These are phyloP conservation scores for Lodderomyces margitis DNA, from an alignment of 1,139 yeast species.

Conservation along the genomic window DNA sequence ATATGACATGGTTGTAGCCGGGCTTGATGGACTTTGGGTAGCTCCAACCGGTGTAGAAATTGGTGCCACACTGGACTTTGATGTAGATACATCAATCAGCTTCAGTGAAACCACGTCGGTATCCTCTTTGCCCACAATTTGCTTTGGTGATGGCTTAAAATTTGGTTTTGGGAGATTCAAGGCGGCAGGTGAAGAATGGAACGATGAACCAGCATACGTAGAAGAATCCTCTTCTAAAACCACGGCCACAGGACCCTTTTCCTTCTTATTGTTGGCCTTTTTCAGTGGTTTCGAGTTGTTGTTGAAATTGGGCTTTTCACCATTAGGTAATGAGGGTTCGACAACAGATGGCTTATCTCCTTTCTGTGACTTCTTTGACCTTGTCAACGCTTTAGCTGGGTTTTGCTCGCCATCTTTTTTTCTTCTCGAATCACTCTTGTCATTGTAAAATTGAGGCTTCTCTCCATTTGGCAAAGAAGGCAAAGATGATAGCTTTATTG, in stretches of 20 bases:
- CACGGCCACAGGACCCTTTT: constrained; percentile 20
- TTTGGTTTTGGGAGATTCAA: constrained; percentile 57
- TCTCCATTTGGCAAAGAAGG: constrained; percentile 33
- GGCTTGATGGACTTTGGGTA: constrained; percentile 7
- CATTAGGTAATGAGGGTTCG: constrained; percentile 28
- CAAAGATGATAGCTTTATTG: constrained; percentile 11
- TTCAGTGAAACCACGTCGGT: constrained; percentile 1
- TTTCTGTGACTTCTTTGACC: neutral
- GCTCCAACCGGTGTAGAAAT: constrained; percentile 11
- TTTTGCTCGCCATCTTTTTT: constrained; percentile 8
- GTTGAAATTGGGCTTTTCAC: constrained; percentile 33
- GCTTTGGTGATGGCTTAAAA: constrained; percentile 26
- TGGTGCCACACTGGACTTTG: constrained; percentile 12
- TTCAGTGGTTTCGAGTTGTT: constrained; percentile 15
- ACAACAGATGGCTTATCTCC: neutral
- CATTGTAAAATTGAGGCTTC: constrained; percentile 29
- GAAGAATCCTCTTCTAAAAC: constrained; percentile 6
- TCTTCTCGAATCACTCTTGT: constrained; percentile 17
- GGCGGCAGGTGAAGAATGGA: constrained; percentile 58
- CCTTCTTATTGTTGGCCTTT: constrained; percentile 17
- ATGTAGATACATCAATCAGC: constrained; percentile 7
- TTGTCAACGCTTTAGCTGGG: neutral
- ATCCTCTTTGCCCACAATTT: constrained; percentile 2
- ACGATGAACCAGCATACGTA: constrained; percentile 57
- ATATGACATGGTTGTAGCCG: constrained; percentile 13